Evolutionary conservation across 768 basidiomycete species (phyloP), one percentile per base, ranked within the genome.

Genomic region (Sarcodon sp.): DNA sequence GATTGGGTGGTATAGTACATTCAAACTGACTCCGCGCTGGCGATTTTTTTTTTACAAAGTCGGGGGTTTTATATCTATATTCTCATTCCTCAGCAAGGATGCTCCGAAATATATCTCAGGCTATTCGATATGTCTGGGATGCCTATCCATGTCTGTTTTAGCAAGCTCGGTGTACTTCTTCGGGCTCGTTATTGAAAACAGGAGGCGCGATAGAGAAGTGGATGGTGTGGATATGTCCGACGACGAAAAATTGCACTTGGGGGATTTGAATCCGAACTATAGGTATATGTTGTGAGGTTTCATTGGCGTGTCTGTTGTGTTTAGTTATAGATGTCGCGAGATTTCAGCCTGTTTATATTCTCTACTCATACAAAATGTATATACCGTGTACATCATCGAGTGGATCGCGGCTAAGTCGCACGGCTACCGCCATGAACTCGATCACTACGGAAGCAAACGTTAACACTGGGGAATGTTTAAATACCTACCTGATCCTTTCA

Each of bases 1-100:
- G n/a, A n/a, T n/a, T n/a, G n/a, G n/a, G n/a, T 46, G 21, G 21
- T 27, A n/a, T n/a, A 27, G 21, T 27, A 27, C 21, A 27, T 27
- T 27, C 21, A 27, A 27, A 27, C 21, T 27, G 21, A 27, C 21
- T 27, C 21, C 21, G 4, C 21, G 4, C 21, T 5, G 18, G 2
- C 18, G 2, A 2, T 13, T 18, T 18, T 38, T 7, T 6, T 50
- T 21, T 35, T 37, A 32, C 16, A 16, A 39, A 59, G 57, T 58
- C 27, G 59, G 59, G 6, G 59, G 55, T 9, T 57, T 60, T 46
- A 54, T 60, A 15, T 51, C 59, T 3, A 54, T 53, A 3, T 60
- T 53, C 34, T 27, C 49, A 1, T 58, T 60, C 59, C 51, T 57
- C 27, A 50, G 52, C 9, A 53, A 56, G 39, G 59, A 60, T 45